A percentile compares a stretch with the other conserved stretches of the same genome.
Conservation (phyloP, 768 basidiomycete species). For the Phlebiopsis gigantea region DNA sequence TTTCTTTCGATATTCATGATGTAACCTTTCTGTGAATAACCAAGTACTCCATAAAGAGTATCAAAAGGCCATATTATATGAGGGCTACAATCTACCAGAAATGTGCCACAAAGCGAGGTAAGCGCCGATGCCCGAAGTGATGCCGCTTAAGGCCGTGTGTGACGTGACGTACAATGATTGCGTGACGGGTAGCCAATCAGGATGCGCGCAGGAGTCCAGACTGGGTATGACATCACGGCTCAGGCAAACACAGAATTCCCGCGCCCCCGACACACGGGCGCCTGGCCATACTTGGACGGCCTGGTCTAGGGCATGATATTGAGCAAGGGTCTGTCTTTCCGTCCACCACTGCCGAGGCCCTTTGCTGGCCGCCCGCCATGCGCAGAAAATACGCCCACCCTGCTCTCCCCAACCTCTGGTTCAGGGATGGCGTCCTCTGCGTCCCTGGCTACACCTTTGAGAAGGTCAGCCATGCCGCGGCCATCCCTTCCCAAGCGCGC, state of each 20-base stretch:
- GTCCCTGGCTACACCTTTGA: slow-evolving; percentile 73
- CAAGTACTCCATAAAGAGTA: too few relatives aligned
- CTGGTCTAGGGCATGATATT: neutral
- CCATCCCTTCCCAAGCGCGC: neutral
- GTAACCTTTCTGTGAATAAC: too few relatives aligned
- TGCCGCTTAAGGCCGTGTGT: too few relatives aligned
- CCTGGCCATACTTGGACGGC: neutral
- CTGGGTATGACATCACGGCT: neutral
- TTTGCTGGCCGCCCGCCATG: slow-evolving; percentile 28
- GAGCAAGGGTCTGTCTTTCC: neutral
- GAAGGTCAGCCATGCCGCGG: slow-evolving; percentile 44
- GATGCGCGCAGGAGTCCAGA: neutral
- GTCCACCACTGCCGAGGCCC: slow-evolving; percentile 3
- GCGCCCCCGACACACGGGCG: neutral
- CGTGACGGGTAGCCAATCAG: neutral
- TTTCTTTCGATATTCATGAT: too few relatives aligned
- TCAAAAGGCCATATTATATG: too few relatives aligned
- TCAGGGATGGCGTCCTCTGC: slow-evolving; percentile 47
- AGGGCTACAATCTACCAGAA: too few relatives aligned
- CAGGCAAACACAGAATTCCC: neutral
- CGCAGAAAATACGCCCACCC: slow-evolving; percentile 52
- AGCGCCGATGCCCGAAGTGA: too few relatives aligned
- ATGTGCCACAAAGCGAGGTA: too few relatives aligned
- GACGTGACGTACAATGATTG: too few relatives aligned
- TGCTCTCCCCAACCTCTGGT: slow-evolving; percentile 54